A percentile compares a stretch with the other conserved stretches of the same genome.
These are phyloP conservation scores for Cryoendolithus antarcticus DNA, from an alignment of 2,329 filamentous ascomycete genomes.

Conservation along the genomic window DNA sequence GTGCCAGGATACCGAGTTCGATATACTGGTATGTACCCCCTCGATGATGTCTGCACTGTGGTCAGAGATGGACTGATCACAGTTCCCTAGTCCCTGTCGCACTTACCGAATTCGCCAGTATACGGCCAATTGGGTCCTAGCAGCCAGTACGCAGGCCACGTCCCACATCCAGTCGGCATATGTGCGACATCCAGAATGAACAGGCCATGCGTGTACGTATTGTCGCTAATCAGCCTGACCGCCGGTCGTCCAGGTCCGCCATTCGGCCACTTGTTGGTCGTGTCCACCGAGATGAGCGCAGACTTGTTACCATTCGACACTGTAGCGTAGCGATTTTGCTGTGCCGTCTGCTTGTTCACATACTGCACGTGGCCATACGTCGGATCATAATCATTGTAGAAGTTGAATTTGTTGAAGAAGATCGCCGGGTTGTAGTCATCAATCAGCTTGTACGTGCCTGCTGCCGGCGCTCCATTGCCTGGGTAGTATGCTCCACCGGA, in stretches of 20 bases:
- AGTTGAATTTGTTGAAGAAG: conserved; percentile 26
- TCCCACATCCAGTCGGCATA: conserved; percentile 27
- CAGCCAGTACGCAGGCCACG: conserved; percentile 32
- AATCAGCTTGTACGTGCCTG: conserved; percentile 17
- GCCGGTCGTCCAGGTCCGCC: conserved; percentile 21
- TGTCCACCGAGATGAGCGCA: conserved; percentile 24
- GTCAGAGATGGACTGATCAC: background rate
- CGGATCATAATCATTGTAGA: conserved; percentile 20
- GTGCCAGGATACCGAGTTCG: conserved; percentile 26
- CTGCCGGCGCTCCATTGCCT: conserved; percentile 19
- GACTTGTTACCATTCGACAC: conserved; percentile 8
- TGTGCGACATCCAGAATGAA: conserved; percentile 28
- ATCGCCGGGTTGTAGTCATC: conserved; percentile 19
- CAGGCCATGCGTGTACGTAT: conserved; percentile 26
- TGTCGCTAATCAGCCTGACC: conserved; percentile 25
- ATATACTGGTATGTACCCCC: conserved; percentile 24
- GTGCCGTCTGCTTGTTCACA: conserved; percentile 27
- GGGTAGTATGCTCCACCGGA: conserved; percentile 14
- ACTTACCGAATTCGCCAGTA: conserved; percentile 22
- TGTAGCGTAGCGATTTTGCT: conserved; percentile 20
- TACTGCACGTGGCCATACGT: conserved; percentile 27
- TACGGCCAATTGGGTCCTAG: conserved; percentile 34
- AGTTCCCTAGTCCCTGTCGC: background rate
- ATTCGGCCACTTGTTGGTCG: conserved; percentile 30
- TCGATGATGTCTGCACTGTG: conserved; percentile 24